Evolutionary conservation across 202 grass and related monocot species (phyloP), one percentile per base, ranked within the genome.

Genomic region (Schoenoplectus triqueter): DNA sequence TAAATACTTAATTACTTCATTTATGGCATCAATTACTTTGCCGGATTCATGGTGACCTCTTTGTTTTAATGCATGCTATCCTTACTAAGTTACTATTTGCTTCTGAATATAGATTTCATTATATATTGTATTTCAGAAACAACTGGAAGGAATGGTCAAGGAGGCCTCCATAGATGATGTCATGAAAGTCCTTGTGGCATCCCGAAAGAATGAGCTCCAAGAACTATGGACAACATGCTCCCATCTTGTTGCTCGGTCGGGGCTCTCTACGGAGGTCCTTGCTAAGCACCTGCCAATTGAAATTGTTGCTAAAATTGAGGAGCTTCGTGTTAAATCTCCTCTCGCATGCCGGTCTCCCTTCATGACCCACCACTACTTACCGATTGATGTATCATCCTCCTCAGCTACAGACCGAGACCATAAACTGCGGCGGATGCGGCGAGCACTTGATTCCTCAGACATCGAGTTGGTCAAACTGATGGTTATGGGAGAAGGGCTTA

Each of bases 391-490:
- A 59, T 62, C 85, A 2, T 73, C 95, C 31, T 39, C 75, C 59
- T 84, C 89, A 1, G 89, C 91, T n/a, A 77, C 87, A 1, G 93
- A 99, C 76, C 89, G 90, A 41, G 92, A 95, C 87, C 92, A 94
- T 90, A 94, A 95, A 87, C 94, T 99, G 90, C 85, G 88, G 1
- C 90, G 96, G 44, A 99, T 99, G 93, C 82, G 93, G 0, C 91
- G 96, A 8, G 96, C 96, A 0, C 93, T 99, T 7, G 96, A 99
- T 80, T 92, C 93, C 0, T 94, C 96, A 21, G 96, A 99, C 91
- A 94, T 99, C 61, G 96, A 99, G 88, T 90, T 99, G 81, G 96
- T 99, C 54, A 99, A 99, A 88, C 93, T 99, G 14, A 99, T 99
- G 96, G 96, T 99, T 42, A 99, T 99, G 96, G 96, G 96, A 8